A percentile compares a stretch with the other conserved stretches of the same genome.
These are phyloP conservation scores for Chrysophaeum taylorii DNA, from an alignment of 352 stramenopile genomes.

Conservation along the genomic window DNA sequence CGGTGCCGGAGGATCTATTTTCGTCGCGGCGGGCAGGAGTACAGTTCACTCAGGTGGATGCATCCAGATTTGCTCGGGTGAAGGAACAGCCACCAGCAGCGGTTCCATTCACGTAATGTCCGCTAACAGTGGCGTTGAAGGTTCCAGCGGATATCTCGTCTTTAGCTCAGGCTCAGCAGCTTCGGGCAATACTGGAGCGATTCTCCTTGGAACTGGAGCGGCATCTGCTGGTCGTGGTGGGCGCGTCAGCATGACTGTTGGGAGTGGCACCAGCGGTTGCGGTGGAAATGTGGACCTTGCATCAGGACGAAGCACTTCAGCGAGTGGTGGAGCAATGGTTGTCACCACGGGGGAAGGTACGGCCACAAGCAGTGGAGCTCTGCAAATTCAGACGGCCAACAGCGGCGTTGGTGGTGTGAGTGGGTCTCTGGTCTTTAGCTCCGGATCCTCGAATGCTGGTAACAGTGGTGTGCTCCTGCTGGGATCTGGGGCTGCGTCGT, in stretches of 20 bases:
- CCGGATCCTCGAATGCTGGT: constrained; percentile 43
- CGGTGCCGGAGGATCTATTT: constrained; percentile 14
- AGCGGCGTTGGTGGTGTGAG: constrained; percentile 51
- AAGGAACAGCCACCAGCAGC: constrained; percentile 29
- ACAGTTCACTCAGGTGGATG: constrained; percentile 22
- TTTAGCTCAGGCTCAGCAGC: no score
- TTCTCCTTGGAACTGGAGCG: no score
- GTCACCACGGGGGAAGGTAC: constrained; percentile 29
- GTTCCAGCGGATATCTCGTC: no score
- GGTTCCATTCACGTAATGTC: no score
- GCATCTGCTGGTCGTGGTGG: no score
- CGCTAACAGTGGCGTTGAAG: no score
- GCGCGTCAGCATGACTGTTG: no score
- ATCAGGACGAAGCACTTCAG: no score
- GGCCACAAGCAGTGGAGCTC: constrained; percentile 46
- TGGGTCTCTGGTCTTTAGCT: constrained; percentile 43
- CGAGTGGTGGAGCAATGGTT: no score
- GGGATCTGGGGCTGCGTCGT: constrained; percentile 26
- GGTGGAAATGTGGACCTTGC: no score
- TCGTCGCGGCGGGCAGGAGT: constrained; percentile 20
- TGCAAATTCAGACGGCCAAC: constrained; percentile 47
- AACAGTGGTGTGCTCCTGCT: constrained; percentile 34
- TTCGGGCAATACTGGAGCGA: no score
- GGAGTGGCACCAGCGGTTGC: no score
- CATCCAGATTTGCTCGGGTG: constrained; percentile 21